Evolutionary conservation across 176 grass and related monocot species (phyloP).

Genomic region (Thinopyrum elongatum): DNA sequence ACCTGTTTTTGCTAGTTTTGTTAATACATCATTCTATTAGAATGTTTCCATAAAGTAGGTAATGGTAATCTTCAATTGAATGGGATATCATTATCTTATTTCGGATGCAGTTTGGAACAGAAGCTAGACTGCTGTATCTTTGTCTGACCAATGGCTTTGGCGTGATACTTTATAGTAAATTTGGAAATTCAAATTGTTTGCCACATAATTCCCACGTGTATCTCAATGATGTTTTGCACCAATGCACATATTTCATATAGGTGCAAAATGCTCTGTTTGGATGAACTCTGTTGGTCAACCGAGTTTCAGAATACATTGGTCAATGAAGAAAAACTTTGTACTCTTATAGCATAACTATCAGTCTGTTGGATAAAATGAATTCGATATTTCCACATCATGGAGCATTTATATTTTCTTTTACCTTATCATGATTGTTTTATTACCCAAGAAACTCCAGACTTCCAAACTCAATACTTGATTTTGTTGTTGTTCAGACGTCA

Average conservation of each 20-base stretch:
- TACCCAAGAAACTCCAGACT: neutral
- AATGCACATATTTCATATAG: neutral
- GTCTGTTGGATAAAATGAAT: neutral
- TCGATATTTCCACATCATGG: neutral
- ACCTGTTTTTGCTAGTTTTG: neutral
- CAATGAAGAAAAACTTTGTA: neutral
- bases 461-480: neutral
- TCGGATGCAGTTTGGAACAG: neutral
- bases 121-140: neutral
- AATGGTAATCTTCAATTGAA: neutral
- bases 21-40: neutral
- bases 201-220: neutral
- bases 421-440: neutral
- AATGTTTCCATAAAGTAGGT: neutral
- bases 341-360: neutral
- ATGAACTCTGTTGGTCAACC: neutral
- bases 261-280: neutral
- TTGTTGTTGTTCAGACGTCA: neutral
- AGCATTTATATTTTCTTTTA: neutral
- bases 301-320: neutral
- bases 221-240: neutral
- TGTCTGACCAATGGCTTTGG: neutral
- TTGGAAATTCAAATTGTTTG: neutral
- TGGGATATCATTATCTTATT: neutral
- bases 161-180: conserved; percentile 5